phyloP scores from a whole-genome alignment of 306 rosid species.

The Elaeagnus macrophylla region DNA sequence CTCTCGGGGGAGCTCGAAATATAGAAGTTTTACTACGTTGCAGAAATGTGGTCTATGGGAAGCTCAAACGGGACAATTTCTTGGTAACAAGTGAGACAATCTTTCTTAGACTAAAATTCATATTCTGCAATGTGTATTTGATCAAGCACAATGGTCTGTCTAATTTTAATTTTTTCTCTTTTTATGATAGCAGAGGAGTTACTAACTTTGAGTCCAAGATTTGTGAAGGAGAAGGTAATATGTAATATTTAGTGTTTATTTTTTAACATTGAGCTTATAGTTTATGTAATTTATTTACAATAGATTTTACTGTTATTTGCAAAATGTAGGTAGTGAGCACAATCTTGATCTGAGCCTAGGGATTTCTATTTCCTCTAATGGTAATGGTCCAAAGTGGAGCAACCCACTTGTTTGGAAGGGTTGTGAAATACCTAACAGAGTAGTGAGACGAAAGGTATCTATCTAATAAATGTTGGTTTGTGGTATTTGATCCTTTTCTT shows the following conservation, averaged over 20 bases:
- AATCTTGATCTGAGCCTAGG: slow-evolving; percentile 50
- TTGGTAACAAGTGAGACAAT: slow-evolving; percentile 27
- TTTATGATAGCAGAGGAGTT: slow-evolving; percentile 9
- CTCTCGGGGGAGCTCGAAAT: slow-evolving; percentile 35
- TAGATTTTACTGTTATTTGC: neutral
- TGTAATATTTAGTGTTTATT: neutral
- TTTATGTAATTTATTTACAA: neutral
- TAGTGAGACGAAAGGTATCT: slow-evolving; percentile 21
- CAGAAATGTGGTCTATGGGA: slow-evolving; percentile 36
- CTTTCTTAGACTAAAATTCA: no score
- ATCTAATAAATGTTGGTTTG: no score
- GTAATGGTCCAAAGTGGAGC: slow-evolving; percentile 17
- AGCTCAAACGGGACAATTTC: slow-evolving; percentile 21
- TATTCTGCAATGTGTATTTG: no score
- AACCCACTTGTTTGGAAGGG: slow-evolving; percentile 3
- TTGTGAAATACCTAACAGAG: slow-evolving; percentile 15
- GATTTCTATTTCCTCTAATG: slow-evolving; percentile 23
- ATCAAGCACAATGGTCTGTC: no score
- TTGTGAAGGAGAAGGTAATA: slow-evolving; percentile 25
- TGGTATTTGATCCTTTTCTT: no score
- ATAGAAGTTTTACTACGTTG: slow-evolving; percentile 21
- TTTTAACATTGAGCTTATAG: neutral
- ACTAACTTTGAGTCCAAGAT: slow-evolving; percentile 14
- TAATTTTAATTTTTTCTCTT: neutral
- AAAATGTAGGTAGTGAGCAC: slow-evolving; percentile 30